A percentile compares a stretch with the other conserved stretches of the same genome.
These are phyloP conservation scores for Phytophthora fragariae DNA, from an alignment of 352 stramenopile genomes.

Conservation along the genomic window DNA sequence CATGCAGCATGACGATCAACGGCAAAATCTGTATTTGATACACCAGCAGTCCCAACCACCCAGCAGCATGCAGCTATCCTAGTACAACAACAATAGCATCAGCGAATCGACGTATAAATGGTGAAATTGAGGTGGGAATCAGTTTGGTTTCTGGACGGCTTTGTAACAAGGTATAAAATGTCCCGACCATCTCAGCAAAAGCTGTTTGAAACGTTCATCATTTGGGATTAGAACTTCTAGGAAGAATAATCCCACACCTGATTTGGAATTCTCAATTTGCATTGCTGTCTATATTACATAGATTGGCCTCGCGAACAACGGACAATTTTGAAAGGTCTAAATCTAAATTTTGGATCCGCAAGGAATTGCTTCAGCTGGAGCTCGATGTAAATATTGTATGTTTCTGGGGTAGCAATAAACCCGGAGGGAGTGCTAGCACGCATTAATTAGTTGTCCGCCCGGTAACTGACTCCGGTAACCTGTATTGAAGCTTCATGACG, in stretches of 20 bases:
- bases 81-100: neutral
- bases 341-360: too few relatives aligned
- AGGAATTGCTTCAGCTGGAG: too few relatives aligned
- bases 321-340: neutral
- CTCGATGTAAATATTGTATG: too few relatives aligned
- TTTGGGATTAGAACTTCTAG: conserved; percentile 87
- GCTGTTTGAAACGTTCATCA: conserved; percentile 85
- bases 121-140: conserved; percentile 47
- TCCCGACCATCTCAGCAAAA: conserved; percentile 76
- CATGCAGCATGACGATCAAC: neutral
- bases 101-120: neutral
- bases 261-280: conserved; percentile 16
- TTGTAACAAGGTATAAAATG: conserved; percentile 85
- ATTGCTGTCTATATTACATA: neutral
- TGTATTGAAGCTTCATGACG: too few relatives aligned
- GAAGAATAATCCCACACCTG: conserved; percentile 86
- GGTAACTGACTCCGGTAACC: too few relatives aligned
- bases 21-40: neutral
- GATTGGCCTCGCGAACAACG: neutral
- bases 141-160: conserved; percentile 76
- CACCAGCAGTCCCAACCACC: too few relatives aligned
- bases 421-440: too few relatives aligned
- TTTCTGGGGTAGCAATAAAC: too few relatives aligned
- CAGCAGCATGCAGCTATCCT: too few relatives aligned
- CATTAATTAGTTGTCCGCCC: too few relatives aligned